A percentile compares a stretch with the other conserved stretches of the same genome.
Evolutionary conservation across 129 eudicot species (phyloP).

Genomic region (Chrysanthemum makinoi): DNA sequence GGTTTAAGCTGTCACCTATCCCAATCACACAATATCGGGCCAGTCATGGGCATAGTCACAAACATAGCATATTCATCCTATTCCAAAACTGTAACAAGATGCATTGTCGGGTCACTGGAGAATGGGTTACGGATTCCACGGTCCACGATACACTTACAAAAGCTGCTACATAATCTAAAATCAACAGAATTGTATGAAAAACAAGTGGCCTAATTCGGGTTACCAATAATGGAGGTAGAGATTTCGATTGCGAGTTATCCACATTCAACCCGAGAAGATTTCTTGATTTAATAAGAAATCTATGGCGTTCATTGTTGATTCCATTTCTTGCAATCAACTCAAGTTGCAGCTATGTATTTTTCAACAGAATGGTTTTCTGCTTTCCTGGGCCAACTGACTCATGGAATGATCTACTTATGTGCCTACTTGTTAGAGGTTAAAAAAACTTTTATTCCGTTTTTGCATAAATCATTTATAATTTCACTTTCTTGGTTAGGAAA

Average conservation of each 20-base stretch:
- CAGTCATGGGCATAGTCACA: too few relatives aligned
- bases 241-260: slow-evolving; percentile 60
- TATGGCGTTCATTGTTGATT: slow-evolving; percentile 85
- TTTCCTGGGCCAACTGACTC: slow-evolving; percentile 83
- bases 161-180: slow-evolving; percentile 59
- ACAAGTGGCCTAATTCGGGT: slow-evolving; percentile 72
- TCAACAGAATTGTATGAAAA: slow-evolving; percentile 80
- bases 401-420: slow-evolving; percentile 78
- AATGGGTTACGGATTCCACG: slow-evolving; percentile 56
- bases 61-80: neutral
- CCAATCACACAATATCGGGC: too few relatives aligned
- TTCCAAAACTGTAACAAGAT: neutral
- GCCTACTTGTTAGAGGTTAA: slow-evolving; percentile 5
- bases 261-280: slow-evolving; percentile 51
- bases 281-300: slow-evolving; percentile 53
- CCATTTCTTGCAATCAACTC: slow-evolving; percentile 81
- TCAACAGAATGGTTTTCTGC: slow-evolving; percentile 48
- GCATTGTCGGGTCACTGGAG: slow-evolving; percentile 31
- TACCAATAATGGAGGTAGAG: slow-evolving; percentile 70
- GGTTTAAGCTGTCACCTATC: too few relatives aligned
- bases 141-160: slow-evolving; percentile 64
- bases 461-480: neutral
- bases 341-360: slow-evolving; percentile 79
- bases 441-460: neutral
- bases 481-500: neutral